Conservation (phyloP, 2,329 filamentous ascomycete species). For the Cladophialophora yegresii region DNA sequence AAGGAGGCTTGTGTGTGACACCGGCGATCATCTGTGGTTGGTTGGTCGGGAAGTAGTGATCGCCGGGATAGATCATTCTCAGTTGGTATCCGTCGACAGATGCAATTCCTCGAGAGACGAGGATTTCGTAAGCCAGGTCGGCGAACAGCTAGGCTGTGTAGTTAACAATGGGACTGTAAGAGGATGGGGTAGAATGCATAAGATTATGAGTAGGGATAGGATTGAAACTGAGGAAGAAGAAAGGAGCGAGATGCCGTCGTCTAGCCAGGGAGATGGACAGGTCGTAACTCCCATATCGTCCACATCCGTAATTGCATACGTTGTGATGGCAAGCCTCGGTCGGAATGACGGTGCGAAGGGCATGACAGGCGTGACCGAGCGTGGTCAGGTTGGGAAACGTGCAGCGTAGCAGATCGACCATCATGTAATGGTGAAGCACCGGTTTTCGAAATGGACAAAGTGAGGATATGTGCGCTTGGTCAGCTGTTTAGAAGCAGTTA, state of each 20-base stretch:
- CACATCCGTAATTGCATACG: background rate
- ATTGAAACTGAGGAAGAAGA: background rate
- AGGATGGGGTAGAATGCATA: conserved; percentile 6
- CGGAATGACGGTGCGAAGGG: background rate
- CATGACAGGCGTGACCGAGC: background rate
- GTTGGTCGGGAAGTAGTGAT: background rate
- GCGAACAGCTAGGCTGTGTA: conserved; percentile 19
- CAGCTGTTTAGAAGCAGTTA: background rate
- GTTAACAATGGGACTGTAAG: conserved; percentile 16
- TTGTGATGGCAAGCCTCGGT: background rate
- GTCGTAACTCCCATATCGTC: background rate
- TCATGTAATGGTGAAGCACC: background rate
- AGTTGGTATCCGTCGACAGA: conserved; percentile 16
- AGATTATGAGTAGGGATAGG: conserved; percentile 12
- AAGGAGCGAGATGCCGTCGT: background rate
- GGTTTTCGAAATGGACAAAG: background rate
- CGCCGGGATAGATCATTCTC: conserved; percentile 14
- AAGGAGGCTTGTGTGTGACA: background rate
- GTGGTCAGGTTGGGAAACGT: background rate
- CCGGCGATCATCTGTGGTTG: background rate
- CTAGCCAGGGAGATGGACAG: background rate
- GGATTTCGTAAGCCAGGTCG: conserved; percentile 31
- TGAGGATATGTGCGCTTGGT: background rate
- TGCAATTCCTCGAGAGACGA: conserved; percentile 29
- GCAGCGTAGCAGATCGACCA: background rate